These are phyloP conservation scores for Arthroderma uncinatum DNA, from an alignment of 2,329 filamentous ascomycete species.

Conservation along the genomic window DNA sequence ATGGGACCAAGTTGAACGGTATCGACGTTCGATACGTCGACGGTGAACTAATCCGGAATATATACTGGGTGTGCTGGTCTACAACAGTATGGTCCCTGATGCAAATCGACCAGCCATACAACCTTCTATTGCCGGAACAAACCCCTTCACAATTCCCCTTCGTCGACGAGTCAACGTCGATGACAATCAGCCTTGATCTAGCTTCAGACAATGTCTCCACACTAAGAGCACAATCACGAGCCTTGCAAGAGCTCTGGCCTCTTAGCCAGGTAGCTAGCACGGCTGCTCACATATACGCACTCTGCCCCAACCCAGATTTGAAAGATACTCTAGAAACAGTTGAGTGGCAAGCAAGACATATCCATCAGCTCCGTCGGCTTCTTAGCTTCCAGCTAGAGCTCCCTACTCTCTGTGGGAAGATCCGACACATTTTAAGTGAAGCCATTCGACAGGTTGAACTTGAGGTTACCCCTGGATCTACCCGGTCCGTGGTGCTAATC, in stretches of 20 bases:
- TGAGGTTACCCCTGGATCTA: conserved; percentile 6
- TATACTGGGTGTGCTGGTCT: conserved; percentile 10
- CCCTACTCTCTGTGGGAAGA: conserved; percentile 8
- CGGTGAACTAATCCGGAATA: conserved; percentile 11
- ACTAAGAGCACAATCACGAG: conserved; percentile 6
- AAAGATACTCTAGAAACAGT: conserved; percentile 7
- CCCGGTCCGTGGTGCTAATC: conserved; percentile 8
- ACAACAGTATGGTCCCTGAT: conserved; percentile 11
- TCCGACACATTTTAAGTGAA: conserved; percentile 7
- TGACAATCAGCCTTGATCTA: conserved; percentile 9
- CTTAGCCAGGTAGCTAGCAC: conserved; percentile 11
- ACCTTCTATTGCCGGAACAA: conserved; percentile 7
- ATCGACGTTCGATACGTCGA: conserved; percentile 10
- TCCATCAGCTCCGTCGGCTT: conserved; percentile 10
- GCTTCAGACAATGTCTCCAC: conserved; percentile 11
- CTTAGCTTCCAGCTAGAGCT: conserved; percentile 9
- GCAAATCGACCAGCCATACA: conserved; percentile 10
- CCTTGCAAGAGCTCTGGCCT: conserved; percentile 10
- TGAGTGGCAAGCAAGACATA: conserved; percentile 10
- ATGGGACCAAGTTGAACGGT: conserved; percentile 10
- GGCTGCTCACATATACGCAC: conserved; percentile 10
- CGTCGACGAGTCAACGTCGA: conserved; percentile 8
- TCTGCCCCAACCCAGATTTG: conserved; percentile 7
- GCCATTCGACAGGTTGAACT: conserved; percentile 9
- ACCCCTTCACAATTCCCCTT: conserved; percentile 10